Evolutionary conservation across 2,329 filamentous ascomycete species (phyloP).

Genomic region (Fusarium humuli): DNA sequence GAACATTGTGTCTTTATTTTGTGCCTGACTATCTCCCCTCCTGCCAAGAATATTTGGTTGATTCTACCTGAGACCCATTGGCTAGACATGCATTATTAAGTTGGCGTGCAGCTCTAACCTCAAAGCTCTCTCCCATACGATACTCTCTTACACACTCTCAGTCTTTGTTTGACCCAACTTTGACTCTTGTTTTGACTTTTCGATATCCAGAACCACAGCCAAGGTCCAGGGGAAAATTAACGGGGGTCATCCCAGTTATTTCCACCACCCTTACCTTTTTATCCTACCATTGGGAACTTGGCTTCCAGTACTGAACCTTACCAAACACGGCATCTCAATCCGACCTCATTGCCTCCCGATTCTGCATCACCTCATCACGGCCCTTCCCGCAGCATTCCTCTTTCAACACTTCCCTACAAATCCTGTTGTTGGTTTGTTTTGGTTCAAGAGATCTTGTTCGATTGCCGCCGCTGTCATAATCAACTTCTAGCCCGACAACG

Average conservation of each 20-base stretch:
- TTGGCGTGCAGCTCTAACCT: conserved; percentile 33
- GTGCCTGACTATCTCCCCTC: conserved; percentile 5
- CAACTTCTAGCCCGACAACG: conserved; percentile 8
- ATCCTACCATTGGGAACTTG: conserved; percentile 20
- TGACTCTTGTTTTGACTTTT: conserved; percentile 39
- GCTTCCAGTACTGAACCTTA: conserved; percentile 22
- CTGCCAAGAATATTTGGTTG: conserved; percentile 12
- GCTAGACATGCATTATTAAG: conserved; percentile 26
- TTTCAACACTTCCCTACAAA: conserved; percentile 27
- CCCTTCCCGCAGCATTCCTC: conserved; percentile 42
- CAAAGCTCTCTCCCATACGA: neutral
- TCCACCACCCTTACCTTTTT: conserved; percentile 29
- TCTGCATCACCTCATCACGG: conserved; percentile 46
- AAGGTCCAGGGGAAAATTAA: conserved; percentile 32
- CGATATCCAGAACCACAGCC: conserved; percentile 26
- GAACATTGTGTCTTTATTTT: conserved; percentile 16
- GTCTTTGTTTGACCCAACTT: conserved; percentile 23
- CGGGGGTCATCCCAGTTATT: conserved; percentile 45
- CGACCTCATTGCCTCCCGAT: conserved; percentile 38
- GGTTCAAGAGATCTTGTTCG: conserved; percentile 8
- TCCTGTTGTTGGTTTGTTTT: conserved; percentile 25
- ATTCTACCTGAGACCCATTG: conserved; percentile 11
- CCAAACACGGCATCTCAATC: conserved; percentile 36
- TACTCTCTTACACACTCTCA: conserved; percentile 21
- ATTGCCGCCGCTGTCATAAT: neutral